Conservation (phyloP, 2,329 filamentous ascomycete genomes). For the Laburnicola sp. region DNA sequence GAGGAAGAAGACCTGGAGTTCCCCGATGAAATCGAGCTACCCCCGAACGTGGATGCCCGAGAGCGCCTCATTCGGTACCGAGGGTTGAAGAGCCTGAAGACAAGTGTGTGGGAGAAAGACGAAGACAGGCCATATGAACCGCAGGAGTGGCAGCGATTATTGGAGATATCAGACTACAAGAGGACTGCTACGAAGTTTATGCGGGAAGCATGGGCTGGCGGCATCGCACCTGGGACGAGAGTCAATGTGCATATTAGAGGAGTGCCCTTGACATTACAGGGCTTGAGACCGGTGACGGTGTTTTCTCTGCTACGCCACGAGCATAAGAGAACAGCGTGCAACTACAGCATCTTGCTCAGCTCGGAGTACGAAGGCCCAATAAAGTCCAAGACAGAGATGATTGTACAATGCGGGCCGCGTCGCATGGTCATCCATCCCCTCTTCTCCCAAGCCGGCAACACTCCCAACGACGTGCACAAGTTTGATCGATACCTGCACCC, state of each 20-base stretch:
- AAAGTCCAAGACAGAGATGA: conserved; percentile 88
- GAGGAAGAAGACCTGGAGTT: conserved; percentile 91
- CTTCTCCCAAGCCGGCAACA: conserved; percentile 86
- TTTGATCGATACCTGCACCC: conserved; percentile 91
- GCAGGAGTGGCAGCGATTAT: conserved; percentile 81
- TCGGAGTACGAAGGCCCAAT: conserved; percentile 75
- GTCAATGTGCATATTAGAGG: conserved; percentile 76
- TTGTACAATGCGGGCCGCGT: conserved; percentile 87
- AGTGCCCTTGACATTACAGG: conserved; percentile 59
- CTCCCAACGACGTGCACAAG: conserved; percentile 96
- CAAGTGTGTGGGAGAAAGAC: conserved; percentile 83
- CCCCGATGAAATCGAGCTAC: conserved; percentile 94
- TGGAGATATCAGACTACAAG: conserved; percentile 89
- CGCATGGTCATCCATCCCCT: conserved; percentile 86
- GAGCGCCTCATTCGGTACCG: conserved; percentile 86
- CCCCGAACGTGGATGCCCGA: conserved; percentile 80
- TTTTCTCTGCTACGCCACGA: conserved; percentile 92
- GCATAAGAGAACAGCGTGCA: conserved; percentile 83
- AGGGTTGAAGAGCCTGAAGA: conserved; percentile 87
- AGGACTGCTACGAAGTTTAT: conserved; percentile 75
- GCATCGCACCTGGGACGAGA: conserved; percentile 79
- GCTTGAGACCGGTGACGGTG: conserved; percentile 67
- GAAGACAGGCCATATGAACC: conserved; percentile 88
- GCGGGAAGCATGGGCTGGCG: conserved; percentile 85
- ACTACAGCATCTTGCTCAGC: conserved; percentile 85